These are phyloP conservation scores for Syzygium aromaticum DNA, from an alignment of 345 rosid species.

Conservation along the genomic window DNA sequence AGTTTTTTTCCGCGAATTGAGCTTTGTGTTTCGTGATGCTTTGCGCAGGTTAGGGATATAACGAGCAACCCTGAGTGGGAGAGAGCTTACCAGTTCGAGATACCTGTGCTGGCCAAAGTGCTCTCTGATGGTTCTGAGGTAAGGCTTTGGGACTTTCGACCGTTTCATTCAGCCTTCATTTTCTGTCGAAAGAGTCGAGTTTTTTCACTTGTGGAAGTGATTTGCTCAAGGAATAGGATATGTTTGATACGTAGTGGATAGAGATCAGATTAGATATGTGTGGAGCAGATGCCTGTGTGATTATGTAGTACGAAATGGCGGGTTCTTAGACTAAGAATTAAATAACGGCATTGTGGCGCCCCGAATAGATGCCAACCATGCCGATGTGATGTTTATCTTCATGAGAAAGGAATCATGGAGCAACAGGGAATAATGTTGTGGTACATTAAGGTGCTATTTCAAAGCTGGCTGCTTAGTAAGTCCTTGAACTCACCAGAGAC, in stretches of 20 bases:
- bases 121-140: conserved; percentile 69
- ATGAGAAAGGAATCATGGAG: not conserved
- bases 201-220: not conserved
- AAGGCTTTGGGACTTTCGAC: not conserved
- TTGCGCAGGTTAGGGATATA: conserved; percentile 59
- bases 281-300: not conserved
- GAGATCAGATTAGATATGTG: not conserved
- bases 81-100: conserved; percentile 68
- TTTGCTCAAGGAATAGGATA: not conserved
- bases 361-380: not conserved
- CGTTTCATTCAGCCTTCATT: not conserved
- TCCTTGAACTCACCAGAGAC: not conserved
- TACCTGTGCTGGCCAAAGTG: conserved; percentile 66
- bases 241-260: not conserved
- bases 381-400: not conserved
- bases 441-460: not conserved
- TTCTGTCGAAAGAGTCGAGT: fast-evolving
- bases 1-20: not conserved
- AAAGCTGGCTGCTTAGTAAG: not conserved
- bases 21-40: not conserved
- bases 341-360: not conserved
- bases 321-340: not conserved
- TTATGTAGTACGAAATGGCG: not conserved
- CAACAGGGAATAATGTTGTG: not conserved
- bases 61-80: conserved; percentile 77